Base-by-base conservation (phyloP, 2,329 filamentous ascomycete species). In the Sclerotiophoma versabilis region DNA sequence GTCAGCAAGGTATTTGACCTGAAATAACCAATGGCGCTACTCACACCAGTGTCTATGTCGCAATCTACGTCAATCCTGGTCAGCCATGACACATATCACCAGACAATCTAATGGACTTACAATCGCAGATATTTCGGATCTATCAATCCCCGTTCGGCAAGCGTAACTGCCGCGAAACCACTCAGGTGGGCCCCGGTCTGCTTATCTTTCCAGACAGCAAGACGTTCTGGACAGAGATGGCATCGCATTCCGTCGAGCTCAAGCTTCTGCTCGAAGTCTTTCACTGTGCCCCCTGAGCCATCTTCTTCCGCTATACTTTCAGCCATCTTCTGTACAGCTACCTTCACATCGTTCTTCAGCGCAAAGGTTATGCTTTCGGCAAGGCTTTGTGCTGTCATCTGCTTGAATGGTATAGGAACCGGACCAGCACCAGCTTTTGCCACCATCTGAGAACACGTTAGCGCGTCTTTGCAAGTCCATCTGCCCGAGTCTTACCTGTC, bases 351-450 rank as follows among this genome's bases (percentile, higher is more conserved):
- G 0, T 76, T 72, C 14, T 69, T 76, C 0, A 83, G 69, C 37
- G 77, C 80, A 50, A 75, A 77, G 2, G 58, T 64, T 34, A 84
- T 83, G 5, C 79, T 80, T 1, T 75, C 73, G 0, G 79, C 76
- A 1, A 84, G 67, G 11, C 72, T 78, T 9, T 77, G 66, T 3
- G 75, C 68, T 1, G 74, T 79, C n/a, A 84, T 71, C 14, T 73
- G 61, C 39, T 77, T 76, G 57, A 79, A 73, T 0, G 79, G 77
- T 12, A 84, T 78, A 0, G 81, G 81, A 5, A 68, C 60, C 2
- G 81, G 79, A 0, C 82, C 82, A 22, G 81, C 81, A 4, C 80
- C 79, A 1, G 80, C 76, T 44, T 70, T 68, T 7, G 79, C 78
- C 2, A 84, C 75, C 79, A 83, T 82, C 14, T 77, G 5, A n/a